Evolutionary conservation across 2,329 filamentous ascomycete species (phyloP), one percentile per base, ranked within the genome.

Genomic region (Lasiodiplodia sp.): DNA sequence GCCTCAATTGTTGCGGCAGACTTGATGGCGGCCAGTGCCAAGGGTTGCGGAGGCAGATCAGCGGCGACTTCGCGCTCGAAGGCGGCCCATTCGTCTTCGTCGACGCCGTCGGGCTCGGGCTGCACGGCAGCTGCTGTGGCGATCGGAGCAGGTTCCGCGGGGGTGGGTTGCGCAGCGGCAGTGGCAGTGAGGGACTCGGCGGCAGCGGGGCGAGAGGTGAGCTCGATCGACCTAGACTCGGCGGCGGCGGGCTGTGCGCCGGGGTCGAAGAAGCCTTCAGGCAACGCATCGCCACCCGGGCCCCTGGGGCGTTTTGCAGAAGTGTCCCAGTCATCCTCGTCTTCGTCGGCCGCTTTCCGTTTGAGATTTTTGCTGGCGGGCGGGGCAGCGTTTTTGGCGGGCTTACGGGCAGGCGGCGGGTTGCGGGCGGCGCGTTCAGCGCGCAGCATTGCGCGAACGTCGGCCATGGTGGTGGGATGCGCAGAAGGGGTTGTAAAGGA

Each of bases 41-140:
- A 81, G 78, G 51, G 78, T 21, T 60, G 23, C 38, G 68, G 55
- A 2, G 72, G 64, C 14, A 72, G 69, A 6, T 73, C 65, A 23
- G 75, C 75, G 8, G 89, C 91, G 67, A 97, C 89, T 66, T 97
- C 92, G 2, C 92, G 91, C 77, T 97, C 91, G 76, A 97, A 96
- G 10, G 92, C 92, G 2, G 92, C 91, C 92, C 92, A 96, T 79
- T 96, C 92, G 66, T 90, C 88, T 75, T 97, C 68, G 12, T 69
- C 53, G 14, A 78, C 72, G 16, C 73, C 74, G 2, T 71, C 70
- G 3, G 72, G 58, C 60, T 74, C 72, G 38, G 72, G 71, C 14
- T 37, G 40, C 25, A 69, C 71, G 2, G 71, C 63, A 18, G 68
- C 47, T 2, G 62, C 23, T 10, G 72, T 18, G 12, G 12, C 52